These are phyloP conservation scores for Pontederia paniculata DNA, from an alignment of 176 grass and related monocot genomes.

Conservation along the genomic window DNA sequence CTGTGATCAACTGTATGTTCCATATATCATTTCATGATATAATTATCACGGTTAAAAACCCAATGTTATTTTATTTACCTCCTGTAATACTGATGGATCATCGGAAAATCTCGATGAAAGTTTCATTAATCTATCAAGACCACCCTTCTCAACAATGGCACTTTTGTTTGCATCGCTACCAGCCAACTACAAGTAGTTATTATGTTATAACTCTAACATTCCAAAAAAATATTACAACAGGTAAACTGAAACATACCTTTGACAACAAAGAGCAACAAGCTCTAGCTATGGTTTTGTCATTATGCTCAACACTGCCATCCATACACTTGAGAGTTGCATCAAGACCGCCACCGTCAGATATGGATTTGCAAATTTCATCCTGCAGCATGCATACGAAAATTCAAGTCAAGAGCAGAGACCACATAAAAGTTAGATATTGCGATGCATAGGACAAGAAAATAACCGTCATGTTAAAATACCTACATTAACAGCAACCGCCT, in stretches of 20 bases:
- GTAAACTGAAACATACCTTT: constrained; percentile 40
- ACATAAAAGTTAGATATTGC: too few relatives aligned
- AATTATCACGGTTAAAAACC: background rate
- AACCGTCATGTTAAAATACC: background rate
- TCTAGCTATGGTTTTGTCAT: constrained; percentile 50
- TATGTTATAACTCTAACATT: constrained; percentile 19
- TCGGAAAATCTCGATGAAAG: constrained; percentile 67
- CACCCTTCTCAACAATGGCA: constrained; percentile 61
- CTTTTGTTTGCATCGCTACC: constrained; percentile 80
- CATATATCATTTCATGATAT: background rate
- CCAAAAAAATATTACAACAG: constrained; percentile 7
- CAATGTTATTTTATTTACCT: constrained; percentile 39
- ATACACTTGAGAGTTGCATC: constrained; percentile 69
- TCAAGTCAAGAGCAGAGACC: background rate
- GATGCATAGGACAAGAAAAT: too few relatives aligned
- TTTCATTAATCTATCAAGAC: constrained; percentile 57
- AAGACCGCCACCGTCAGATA: constrained; percentile 82
- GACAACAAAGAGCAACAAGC: constrained; percentile 79
- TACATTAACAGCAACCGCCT: constrained; percentile 92
- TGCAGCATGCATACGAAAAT: constrained; percentile 23
- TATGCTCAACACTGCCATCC: constrained; percentile 47
- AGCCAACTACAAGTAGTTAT: constrained; percentile 52
- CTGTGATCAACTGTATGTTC: background rate
- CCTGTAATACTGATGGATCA: constrained; percentile 68
- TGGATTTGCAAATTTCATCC: constrained; percentile 95